phyloP scores from a whole-genome alignment of 2,329 filamentous ascomycete species.

The Karstenula rhodostoma region DNA sequence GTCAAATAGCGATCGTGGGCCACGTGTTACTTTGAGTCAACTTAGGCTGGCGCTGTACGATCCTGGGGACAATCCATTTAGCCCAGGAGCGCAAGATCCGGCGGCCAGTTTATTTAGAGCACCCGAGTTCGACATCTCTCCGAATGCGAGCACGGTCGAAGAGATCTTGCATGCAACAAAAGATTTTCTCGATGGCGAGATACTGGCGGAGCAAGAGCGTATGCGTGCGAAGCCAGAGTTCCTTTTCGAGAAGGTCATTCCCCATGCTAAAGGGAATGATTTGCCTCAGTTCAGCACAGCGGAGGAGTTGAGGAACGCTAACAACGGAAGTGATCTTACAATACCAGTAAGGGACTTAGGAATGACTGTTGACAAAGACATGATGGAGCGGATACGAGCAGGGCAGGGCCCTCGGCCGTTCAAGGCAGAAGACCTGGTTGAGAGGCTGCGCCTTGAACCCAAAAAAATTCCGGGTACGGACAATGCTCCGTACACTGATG shows the following conservation, averaged over 20 bases:
- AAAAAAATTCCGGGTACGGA: background rate
- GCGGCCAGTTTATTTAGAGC: too few relatives aligned
- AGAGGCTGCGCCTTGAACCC: constrained; percentile 17
- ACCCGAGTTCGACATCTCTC: background rate
- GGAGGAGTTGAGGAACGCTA: background rate
- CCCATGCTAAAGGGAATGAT: background rate
- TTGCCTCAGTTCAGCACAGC: constrained; percentile 4
- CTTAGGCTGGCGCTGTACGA: background rate
- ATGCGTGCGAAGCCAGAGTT: constrained; percentile 20
- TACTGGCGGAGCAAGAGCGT: constrained; percentile 16
- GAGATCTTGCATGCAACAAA: constrained; percentile 10
- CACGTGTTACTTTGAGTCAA: background rate
- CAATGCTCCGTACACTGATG: constrained; percentile 2
- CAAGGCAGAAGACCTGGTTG: constrained; percentile 30
- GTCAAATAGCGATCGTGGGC: background rate
- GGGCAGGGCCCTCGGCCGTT: constrained; percentile 23
- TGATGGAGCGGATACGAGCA: constrained; percentile 25
- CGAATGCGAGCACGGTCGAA: background rate
- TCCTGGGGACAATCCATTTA: background rate
- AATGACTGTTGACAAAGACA: constrained; percentile 19
- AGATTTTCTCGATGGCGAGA: constrained; percentile 19
- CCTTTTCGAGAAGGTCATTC: constrained; percentile 6
- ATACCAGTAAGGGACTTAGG: constrained; percentile 2
- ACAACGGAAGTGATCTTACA: background rate
- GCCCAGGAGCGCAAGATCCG: background rate